Conservation (phyloP, 2,329 filamentous ascomycete species). For the Talaromyces verruculosus region DNA sequence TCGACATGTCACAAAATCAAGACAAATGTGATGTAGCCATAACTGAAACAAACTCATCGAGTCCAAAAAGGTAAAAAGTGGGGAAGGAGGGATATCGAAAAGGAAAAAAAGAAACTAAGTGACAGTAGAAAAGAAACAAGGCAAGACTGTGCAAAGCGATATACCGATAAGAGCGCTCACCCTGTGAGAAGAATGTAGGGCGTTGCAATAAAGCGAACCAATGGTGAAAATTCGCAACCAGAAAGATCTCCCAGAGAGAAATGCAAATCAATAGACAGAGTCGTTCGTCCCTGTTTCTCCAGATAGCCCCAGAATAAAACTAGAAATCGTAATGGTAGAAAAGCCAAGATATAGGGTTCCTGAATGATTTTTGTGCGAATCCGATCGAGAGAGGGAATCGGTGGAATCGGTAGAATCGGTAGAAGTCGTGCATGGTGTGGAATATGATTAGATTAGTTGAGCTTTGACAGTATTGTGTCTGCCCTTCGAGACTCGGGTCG, state of each 20-base stretch:
- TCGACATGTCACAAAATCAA: constrained; percentile 12
- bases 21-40: constrained; percentile 11
- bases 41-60: constrained; percentile 2
- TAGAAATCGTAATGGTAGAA: constrained; percentile 9
- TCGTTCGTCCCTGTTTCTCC: constrained; percentile 1
- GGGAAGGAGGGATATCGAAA: constrained; percentile 17
- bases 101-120: constrained; percentile 15
- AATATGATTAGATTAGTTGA: constrained; percentile 14
- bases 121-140: constrained; percentile 21
- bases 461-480: neutral
- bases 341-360: constrained; percentile 3
- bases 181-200: constrained; percentile 17
- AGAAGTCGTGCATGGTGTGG: constrained; percentile 9
- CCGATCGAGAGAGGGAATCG: constrained; percentile 5
- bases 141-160: constrained; percentile 16
- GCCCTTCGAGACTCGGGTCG: neutral
- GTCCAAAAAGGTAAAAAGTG: constrained; percentile 2
- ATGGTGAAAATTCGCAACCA: constrained; percentile 6
- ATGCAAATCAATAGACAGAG: neutral
- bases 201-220: constrained; percentile 14
- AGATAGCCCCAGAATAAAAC: constrained; percentile 12
- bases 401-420: neutral
- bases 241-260: constrained; percentile 3
- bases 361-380: constrained; percentile 8
- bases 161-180: constrained; percentile 19